These are phyloP conservation scores for Saccharomycopsis schoenii DNA, from an alignment of 805 yeast species.

Conservation along the genomic window DNA sequence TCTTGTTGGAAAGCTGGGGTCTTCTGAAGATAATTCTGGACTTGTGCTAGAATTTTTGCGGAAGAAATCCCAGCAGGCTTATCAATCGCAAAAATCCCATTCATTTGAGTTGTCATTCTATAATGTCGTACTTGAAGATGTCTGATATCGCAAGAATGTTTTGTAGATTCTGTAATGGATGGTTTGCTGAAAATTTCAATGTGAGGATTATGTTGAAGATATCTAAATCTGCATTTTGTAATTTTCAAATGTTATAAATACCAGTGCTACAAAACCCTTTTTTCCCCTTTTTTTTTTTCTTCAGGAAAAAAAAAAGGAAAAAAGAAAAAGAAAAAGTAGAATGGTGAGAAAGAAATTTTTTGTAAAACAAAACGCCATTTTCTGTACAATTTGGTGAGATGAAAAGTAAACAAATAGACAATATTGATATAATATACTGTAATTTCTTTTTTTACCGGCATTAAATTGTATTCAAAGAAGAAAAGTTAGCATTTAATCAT, in stretches of 20 bases:
- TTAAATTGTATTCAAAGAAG: too few species aligned
- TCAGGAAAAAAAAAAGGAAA: not conserved
- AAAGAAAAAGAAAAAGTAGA: too few species aligned
- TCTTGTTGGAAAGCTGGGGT: slow-evolving; percentile 49
- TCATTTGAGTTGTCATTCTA: slow-evolving; percentile 37
- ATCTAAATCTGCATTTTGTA: too few species aligned
- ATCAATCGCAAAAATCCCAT: slow-evolving; percentile 86
- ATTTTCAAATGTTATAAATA: too few species aligned
- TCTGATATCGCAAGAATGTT: too few species aligned
- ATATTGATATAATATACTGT: not conserved
- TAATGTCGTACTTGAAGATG: too few species aligned
- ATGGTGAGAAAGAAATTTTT: too few species aligned
- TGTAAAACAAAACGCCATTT: not conserved
- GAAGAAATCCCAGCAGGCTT: slow-evolving; percentile 86
- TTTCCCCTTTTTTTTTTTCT: too few species aligned
- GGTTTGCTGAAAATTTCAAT: too few species aligned
- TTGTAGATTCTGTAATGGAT: too few species aligned
- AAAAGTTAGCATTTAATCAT: not conserved
- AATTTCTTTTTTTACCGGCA: not conserved
- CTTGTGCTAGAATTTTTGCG: slow-evolving; percentile 53
- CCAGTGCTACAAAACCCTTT: not conserved
- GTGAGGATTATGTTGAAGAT: too few species aligned
- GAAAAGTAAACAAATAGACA: not conserved
- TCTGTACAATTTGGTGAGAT: too few species aligned
- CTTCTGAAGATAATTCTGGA: slow-evolving; percentile 54